These are phyloP conservation scores for Diospyros lotus DNA, from an alignment of 148 eudicot species.

Conservation along the genomic window DNA sequence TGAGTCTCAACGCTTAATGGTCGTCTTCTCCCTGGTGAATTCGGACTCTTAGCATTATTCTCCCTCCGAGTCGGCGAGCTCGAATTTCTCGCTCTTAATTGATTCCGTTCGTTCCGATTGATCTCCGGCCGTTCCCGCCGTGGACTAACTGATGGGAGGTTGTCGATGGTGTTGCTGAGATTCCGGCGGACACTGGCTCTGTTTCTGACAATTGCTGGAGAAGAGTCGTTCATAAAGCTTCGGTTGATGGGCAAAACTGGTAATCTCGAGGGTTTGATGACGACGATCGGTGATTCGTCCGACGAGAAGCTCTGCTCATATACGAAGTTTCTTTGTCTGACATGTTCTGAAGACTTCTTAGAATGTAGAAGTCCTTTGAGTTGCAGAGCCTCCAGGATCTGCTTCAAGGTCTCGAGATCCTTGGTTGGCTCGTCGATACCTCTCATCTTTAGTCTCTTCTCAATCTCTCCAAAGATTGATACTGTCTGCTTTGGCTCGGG, in stretches of 20 bases:
- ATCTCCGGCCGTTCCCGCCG: constrained; percentile 20
- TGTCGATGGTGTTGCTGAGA: constrained; percentile 25
- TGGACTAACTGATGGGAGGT: constrained; percentile 34
- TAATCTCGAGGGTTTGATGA: constrained; percentile 52
- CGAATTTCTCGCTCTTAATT: constrained; percentile 26
- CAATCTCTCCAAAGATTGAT: constrained; percentile 64
- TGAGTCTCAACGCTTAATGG: constrained; percentile 48
- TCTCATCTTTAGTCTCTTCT: constrained; percentile 57
- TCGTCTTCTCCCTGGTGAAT: constrained; percentile 40
- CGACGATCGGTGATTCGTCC: constrained; percentile 53
- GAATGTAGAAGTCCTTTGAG: constrained; percentile 84
- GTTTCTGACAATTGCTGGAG: constrained; percentile 20
- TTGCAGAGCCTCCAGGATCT: constrained; percentile 85
- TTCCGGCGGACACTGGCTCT: constrained; percentile 27
- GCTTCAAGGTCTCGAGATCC: constrained; percentile 77
- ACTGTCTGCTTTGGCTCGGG: constrained; percentile 56
- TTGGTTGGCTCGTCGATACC: constrained; percentile 74
- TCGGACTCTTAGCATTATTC: constrained; percentile 30
- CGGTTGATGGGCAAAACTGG: constrained; percentile 18
- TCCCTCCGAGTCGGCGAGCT: constrained; percentile 45
- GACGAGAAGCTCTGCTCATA: constrained; percentile 28
- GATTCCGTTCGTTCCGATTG: constrained; percentile 26
- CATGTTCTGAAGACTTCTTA: constrained; percentile 21
- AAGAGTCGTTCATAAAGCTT: constrained; percentile 19
- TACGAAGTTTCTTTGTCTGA: constrained; percentile 35